phyloP scores from a whole-genome alignment of 208 protist genomes.

The Willaertia magna region DNA sequence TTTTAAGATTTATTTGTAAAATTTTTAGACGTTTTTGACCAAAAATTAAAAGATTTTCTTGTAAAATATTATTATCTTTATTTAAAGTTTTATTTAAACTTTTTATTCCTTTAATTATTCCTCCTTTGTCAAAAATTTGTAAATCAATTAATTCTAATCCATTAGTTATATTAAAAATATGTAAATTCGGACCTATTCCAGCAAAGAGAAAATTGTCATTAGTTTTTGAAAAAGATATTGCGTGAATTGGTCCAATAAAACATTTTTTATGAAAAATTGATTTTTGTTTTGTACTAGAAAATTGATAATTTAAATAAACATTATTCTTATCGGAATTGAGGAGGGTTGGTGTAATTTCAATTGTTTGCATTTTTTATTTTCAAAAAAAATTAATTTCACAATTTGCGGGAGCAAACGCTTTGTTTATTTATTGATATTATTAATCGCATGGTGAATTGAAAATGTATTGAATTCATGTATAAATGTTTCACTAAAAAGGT shows the following conservation, averaged over 20 bases:
- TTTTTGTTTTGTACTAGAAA: no score
- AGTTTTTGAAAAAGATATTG: neutral
- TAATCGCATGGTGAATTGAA: no score
- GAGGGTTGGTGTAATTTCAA: no score
- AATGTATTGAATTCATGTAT: no score
- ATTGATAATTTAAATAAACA: no score
- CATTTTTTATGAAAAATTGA: neutral
- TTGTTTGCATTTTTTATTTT: no score
- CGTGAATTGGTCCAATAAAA: neutral
- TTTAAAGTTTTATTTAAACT: neutral
- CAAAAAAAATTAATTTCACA: no score
- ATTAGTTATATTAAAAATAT: neutral
- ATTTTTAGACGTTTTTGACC: neutral
- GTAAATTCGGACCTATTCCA: neutral
- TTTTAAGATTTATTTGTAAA: neutral
- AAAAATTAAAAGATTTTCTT: neutral
- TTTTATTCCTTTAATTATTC: neutral
- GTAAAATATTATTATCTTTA: neutral
- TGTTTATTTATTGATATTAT: no score
- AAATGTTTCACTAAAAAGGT: no score
- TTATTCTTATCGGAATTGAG: no score
- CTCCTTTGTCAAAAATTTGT: neutral
- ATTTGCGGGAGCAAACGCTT: no score
- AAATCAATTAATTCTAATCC: neutral
- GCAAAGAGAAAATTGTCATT: neutral